Evolutionary conservation across 768 basidiomycete species (phyloP).

Genomic region (Leccinum broughii): DNA sequence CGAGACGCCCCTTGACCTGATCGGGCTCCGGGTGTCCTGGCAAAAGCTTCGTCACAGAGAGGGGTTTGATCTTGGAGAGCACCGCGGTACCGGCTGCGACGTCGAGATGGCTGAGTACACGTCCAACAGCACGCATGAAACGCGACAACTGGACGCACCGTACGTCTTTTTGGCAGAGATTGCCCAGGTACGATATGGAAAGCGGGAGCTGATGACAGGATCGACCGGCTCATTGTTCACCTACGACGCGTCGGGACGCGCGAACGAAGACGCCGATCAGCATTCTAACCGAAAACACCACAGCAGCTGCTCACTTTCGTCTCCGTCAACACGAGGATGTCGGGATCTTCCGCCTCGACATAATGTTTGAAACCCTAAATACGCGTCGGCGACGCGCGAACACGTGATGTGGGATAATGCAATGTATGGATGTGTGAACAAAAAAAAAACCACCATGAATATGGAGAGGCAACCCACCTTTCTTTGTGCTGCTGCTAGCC

Average conservation of each 20-base stretch:
- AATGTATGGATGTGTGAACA: too few species aligned
- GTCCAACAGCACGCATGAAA: neutral
- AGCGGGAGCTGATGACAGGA: slow-evolving; percentile 54
- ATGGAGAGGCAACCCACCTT: slow-evolving; percentile 49
- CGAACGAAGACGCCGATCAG: too few species aligned
- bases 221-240: slow-evolving; percentile 71
- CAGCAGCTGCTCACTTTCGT: slow-evolving; percentile 57
- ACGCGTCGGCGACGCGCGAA: neutral
- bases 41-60: slow-evolving; percentile 63
- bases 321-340: slow-evolving; percentile 81
- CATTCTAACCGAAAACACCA: neutral
- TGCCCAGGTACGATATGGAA: slow-evolving; percentile 75
- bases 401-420: too few species aligned
- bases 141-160: slow-evolving; percentile 41
- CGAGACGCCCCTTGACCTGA: slow-evolving; percentile 70
- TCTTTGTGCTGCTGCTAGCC: slow-evolving; percentile 71
- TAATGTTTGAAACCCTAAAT: slow-evolving; percentile 79
- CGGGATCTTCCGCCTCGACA: slow-evolving; percentile 83
- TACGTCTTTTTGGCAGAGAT: slow-evolving; percentile 80
- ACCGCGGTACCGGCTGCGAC: slow-evolving; percentile 77
- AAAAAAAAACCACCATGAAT: slow-evolving; percentile 7
- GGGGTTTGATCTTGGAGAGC: slow-evolving; percentile 73
- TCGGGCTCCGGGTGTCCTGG: slow-evolving; percentile 71
- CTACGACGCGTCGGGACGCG: slow-evolving; percentile 36
- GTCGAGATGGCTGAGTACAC: slow-evolving; percentile 5